Conservation (phyloP, 257 asterid species). For the Gynochthodes officinalis region DNA sequence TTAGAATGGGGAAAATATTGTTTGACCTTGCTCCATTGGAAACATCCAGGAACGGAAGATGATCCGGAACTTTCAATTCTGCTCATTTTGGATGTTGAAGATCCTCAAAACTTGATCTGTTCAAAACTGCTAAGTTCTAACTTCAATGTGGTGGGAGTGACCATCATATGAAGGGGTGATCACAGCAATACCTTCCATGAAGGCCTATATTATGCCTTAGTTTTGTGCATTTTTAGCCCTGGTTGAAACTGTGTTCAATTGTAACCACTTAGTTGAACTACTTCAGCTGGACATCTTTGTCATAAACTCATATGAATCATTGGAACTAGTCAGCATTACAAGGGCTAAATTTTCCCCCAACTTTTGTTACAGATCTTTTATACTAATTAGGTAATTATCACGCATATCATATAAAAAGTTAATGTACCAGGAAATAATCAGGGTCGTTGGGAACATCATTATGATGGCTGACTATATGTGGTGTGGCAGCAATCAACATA, state of each 20-base stretch:
- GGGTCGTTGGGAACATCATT: no score
- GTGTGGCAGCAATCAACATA: no score
- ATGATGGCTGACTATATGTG: no score
- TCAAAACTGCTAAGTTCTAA: neutral
- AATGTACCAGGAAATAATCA: no score
- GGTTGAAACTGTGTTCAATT: neutral
- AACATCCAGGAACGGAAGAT: slow-evolving; percentile 4
- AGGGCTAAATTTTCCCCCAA: no score
- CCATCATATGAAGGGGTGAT: neutral
- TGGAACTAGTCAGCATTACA: no score
- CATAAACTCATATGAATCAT: no score
- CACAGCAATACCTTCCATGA: neutral
- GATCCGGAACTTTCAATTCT: neutral
- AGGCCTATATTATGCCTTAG: neutral
- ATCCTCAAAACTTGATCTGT: neutral
- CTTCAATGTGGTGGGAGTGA: no score
- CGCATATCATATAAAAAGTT: no score
- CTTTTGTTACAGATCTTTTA: no score
- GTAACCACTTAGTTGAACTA: neutral
- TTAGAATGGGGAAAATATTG: neutral
- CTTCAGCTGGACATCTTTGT: neutral
- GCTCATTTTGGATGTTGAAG: neutral
- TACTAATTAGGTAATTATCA: no score
- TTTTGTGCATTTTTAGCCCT: slow-evolving; percentile 1
- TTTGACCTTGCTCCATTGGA: neutral